Base-by-base conservation (phyloP, 1,284 basidiomycete genomes). In the Melanopsichium pennsylvanicum region DNA sequence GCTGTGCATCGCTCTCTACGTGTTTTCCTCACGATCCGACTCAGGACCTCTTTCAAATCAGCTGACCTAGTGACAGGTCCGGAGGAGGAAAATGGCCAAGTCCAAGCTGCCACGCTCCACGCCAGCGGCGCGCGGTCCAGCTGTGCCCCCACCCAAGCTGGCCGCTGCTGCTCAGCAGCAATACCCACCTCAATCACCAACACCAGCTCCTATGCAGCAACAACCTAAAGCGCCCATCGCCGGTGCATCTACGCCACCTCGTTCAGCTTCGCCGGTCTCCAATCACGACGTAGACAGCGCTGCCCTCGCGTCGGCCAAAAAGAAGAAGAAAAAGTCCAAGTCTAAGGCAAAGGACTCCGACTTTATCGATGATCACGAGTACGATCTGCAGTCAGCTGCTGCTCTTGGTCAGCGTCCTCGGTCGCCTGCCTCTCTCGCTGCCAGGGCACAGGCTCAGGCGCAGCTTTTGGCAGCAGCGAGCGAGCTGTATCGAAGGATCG, bases 401-500 rank as follows among this genome's bases (percentile, higher is more conserved):
- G 61, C 40, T 22, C 51, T 59, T 13, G 57, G 61, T 21, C 51
- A 62, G 26, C 56, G 60, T 39, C 70, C 64, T 22, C 56, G 60
- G 18, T 71, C 61, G 36, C 70, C 64, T 18, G 50, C 50, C 4
- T 63, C 70, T 35, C 62, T 69, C 18, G 69, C 71, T 7, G 73
- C 78, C 10, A 58, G 75, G 34, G 73, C 74, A 10, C 74, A 78
- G 57, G 77, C 76, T 3, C 78, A 80, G 60, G 74, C 76, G 0
- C 78, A 80, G 52, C 70, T 80, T 19, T 38, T 80, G 35, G 71
- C 74, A 26, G 78, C 79, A 11, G 79, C 79, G 16, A 77, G 75
- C 44, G 79, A 80, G 34, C 66, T 80, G 15, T 80, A 79, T 41
- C 68, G 78, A n/a, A 66, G 79, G 29, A 78, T 80, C 49, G 78